Evolutionary conservation across 2,329 filamentous ascomycete genomes (phyloP).

Genomic region (Calonectria ilicicola): DNA sequence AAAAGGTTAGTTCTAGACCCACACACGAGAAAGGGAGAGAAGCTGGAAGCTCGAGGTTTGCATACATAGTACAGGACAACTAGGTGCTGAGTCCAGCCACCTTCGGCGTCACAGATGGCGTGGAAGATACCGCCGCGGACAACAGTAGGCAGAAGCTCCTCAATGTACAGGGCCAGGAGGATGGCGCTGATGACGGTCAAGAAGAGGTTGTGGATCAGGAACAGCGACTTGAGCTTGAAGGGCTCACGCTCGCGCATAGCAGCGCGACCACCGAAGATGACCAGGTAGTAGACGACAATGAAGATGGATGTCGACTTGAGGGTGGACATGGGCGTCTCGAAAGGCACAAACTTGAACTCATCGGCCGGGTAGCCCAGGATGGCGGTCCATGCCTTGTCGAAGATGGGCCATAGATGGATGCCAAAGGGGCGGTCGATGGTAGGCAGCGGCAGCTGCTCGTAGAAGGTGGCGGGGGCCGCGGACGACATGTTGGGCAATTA

Average conservation of each 20-base stretch:
- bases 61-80: slow-evolving; percentile 97
- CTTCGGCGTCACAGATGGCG: slow-evolving; percentile 82
- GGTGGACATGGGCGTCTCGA: slow-evolving; percentile 90
- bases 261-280: slow-evolving; percentile 94
- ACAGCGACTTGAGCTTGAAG: slow-evolving; percentile 88
- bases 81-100: slow-evolving; percentile 94
- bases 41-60: slow-evolving; percentile 18
- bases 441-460: slow-evolving; percentile 73
- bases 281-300: slow-evolving; percentile 88
- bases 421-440: slow-evolving; percentile 94
- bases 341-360: slow-evolving; percentile 86
- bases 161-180: slow-evolving; percentile 86
- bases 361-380: slow-evolving; percentile 85
- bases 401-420: slow-evolving; percentile 91
- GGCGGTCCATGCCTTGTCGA: slow-evolving; percentile 85
- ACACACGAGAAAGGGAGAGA: background rate
- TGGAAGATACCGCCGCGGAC: slow-evolving; percentile 87
- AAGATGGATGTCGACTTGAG: slow-evolving; percentile 84
- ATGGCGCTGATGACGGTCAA: slow-evolving; percentile 86
- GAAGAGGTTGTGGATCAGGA: slow-evolving; percentile 97
- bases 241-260: slow-evolving; percentile 89
- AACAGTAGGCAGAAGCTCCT: slow-evolving; percentile 89
- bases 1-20: slow-evolving; percentile 27
- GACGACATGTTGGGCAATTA: slow-evolving; percentile 51
- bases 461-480: slow-evolving; percentile 57